Conservation (phyloP, 2,329 filamentous ascomycete genomes). For the Hypoxylon sp. region DNA sequence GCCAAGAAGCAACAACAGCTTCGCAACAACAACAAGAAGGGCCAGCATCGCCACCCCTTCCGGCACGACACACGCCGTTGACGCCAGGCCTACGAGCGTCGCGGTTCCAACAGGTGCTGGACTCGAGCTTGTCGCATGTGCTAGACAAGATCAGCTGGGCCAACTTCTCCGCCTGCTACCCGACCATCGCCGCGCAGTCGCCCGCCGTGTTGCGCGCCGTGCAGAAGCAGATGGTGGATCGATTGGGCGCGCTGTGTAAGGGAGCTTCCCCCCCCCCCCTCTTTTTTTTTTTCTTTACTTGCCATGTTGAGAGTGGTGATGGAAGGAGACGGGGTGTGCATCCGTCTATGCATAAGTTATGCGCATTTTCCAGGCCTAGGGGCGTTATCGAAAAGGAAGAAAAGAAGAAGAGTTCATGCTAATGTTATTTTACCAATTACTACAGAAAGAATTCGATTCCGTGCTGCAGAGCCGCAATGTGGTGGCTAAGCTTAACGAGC, state of each 20-base stretch:
- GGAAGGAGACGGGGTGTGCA: background rate
- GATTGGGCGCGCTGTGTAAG: slow-evolving; percentile 68
- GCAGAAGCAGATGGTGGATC: slow-evolving; percentile 71
- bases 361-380: background rate
- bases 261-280: slow-evolving; percentile 44
- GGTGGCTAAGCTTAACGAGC: slow-evolving; percentile 70
- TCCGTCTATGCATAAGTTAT: background rate
- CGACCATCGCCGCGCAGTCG: slow-evolving; percentile 68
- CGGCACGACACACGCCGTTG: slow-evolving; percentile 59
- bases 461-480: slow-evolving; percentile 68
- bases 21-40: slow-evolving; percentile 21
- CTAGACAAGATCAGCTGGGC: slow-evolving; percentile 69
- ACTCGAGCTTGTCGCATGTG: slow-evolving; percentile 66
- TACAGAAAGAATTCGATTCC: slow-evolving; percentile 69
- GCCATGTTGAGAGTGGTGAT: background rate
- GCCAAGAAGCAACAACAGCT: slow-evolving; percentile 6
- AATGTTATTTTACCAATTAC: slow-evolving; percentile 4
- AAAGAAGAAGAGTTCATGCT: slow-evolving; percentile 15
- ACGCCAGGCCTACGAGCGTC: slow-evolving; percentile 71
- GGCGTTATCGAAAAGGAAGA: too few relatives aligned
- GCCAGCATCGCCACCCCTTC: slow-evolving; percentile 52
- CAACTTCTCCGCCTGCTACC: slow-evolving; percentile 74
- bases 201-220: slow-evolving; percentile 68
- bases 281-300: background rate
- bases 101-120: slow-evolving; percentile 69